Evolutionary conservation across 805 yeast genomes (phyloP).

Genomic region (Yarrowia phangngaensis): DNA sequence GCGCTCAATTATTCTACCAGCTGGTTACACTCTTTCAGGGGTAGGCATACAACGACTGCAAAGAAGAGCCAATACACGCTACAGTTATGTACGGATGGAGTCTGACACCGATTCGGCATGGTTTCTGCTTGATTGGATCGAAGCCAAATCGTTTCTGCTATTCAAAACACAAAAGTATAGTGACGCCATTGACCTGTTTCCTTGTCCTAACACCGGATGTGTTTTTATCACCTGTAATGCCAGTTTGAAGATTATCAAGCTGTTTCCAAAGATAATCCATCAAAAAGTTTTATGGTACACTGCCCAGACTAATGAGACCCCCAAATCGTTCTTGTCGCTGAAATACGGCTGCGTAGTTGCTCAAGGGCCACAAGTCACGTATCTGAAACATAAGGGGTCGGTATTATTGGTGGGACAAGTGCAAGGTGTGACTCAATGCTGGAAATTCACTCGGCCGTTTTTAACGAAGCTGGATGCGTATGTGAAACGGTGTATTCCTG

Average conservation of each 20-base stretch:
- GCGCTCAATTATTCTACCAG: conserved; percentile 7
- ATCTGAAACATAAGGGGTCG: conserved; percentile 11
- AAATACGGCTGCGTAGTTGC: conserved; percentile 14
- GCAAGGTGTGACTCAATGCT: not conserved
- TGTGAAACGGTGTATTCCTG: not conserved
- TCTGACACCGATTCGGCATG: conserved; percentile 11
- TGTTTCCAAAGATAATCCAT: not conserved
- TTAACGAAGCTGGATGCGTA: conserved; percentile 1
- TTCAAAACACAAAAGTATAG: conserved; percentile 17
- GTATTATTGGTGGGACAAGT: conserved; percentile 12
- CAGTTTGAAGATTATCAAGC: not conserved
- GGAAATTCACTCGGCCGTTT: conserved; percentile 20
- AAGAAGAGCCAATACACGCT: not conserved
- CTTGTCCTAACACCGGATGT: not conserved
- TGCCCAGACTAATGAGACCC: not conserved
- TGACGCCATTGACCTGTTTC: conserved; percentile 6
- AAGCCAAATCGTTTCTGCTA: conserved; percentile 1
- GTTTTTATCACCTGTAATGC: conserved; percentile 1
- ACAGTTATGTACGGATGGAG: conserved; percentile 3
- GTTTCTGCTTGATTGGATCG: conserved; percentile 14
- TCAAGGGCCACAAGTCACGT: not conserved
- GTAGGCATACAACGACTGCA: conserved; percentile 9
- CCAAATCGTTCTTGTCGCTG: not conserved
- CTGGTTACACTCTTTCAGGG: conserved; percentile 5
- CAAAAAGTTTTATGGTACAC: not conserved